Evolutionary conservation across 805 yeast genomes (phyloP).

Genomic region (Teunomyces barrocoloradensis): DNA sequence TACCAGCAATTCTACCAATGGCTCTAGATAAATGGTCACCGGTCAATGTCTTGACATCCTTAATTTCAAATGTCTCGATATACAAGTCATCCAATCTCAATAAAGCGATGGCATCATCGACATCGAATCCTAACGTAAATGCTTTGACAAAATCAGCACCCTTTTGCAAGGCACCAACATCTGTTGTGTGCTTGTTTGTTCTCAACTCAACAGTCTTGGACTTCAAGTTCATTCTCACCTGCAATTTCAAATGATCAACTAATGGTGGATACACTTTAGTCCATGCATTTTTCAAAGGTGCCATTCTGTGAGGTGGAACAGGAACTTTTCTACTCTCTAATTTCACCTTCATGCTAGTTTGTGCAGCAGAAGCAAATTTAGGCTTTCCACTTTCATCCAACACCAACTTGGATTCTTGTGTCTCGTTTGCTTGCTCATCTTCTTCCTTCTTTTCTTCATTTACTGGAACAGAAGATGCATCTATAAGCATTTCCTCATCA

Average conservation of each 20-base stretch:
- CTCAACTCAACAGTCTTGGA: conserved; percentile 85
- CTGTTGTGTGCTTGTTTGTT: conserved; percentile 80
- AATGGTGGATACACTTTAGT: conserved; percentile 92
- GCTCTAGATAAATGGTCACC: conserved; percentile 99
- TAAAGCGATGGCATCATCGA: conserved; percentile 94
- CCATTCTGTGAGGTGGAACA: conserved; percentile 96
- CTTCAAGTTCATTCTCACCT: conserved; percentile 91
- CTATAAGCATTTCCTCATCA: conserved; percentile 52
- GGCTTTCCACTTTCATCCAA: conserved; percentile 89
- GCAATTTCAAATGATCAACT: conserved; percentile 91
- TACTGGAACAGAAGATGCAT: conserved; percentile 28
- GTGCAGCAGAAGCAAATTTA: conserved; percentile 70
- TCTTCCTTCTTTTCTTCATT: conserved; percentile 13
- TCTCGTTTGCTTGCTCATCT: conserved; percentile 20
- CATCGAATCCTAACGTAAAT: conserved; percentile 92
- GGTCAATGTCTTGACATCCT: conserved; percentile 90
- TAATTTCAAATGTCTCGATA: conserved; percentile 94
- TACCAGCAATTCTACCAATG: conserved; percentile 99
- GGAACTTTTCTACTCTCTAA: conserved; percentile 84
- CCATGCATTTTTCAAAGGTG: conserved; percentile 90
- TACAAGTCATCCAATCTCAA: conserved; percentile 92
- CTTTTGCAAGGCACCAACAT: conserved; percentile 92
- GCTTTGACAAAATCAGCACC: conserved; percentile 98
- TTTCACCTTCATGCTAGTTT: conserved; percentile 64
- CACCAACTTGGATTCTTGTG: conserved; percentile 39